Evolutionary conservation across 345 rosid genomes (phyloP), one percentile per base, ranked within the genome.

Genomic region (Raphanus sativus): DNA sequence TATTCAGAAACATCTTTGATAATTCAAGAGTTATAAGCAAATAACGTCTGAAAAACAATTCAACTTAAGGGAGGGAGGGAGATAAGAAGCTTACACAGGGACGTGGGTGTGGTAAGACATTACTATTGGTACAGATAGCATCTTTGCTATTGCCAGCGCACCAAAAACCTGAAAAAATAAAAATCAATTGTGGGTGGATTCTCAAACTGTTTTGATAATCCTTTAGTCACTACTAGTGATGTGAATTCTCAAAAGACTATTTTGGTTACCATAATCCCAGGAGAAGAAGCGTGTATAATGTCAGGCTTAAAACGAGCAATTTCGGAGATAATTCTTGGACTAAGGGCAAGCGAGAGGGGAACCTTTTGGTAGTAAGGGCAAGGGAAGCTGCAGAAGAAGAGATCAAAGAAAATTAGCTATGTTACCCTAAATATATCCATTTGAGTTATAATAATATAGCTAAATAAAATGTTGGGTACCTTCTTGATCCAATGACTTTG

Each of bases 31-130:
- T 10, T 38, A 38, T 9, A 38, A 9, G 2, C 45, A n/a, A 0
- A 50, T 56, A 56, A 48, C 2, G 17, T 48, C 17, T 6, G 17
- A 48, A 0, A 6, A 10, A 8, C 8, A 40, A 32, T 21, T 13
- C n/a, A 70, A 55, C 7, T 25, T 56, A 2, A 48, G 55, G 55
- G 21, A 21, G 21, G 21, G 17, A 56, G 42, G 64, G 34, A 67
- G 63, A 74, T 21, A 64, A 74, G 71, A 60, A 78, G 85, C 99
- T 89, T 84, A 95, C 99, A 95, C 98, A 42, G 99, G 99, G 65
- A 95, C 99, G 70, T 95, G 99, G 70, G 98, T 95, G 84, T 95
- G 99, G 78, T 95, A 92, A 33, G 99, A 95, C 99, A 95, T 92
- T 71, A 95, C 98, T 26, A 95, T 88, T 50, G 99, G 99, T n/a